phyloP scores from a whole-genome alignment of 352 stramenopile species.

The Globisporangium parvum region DNA sequence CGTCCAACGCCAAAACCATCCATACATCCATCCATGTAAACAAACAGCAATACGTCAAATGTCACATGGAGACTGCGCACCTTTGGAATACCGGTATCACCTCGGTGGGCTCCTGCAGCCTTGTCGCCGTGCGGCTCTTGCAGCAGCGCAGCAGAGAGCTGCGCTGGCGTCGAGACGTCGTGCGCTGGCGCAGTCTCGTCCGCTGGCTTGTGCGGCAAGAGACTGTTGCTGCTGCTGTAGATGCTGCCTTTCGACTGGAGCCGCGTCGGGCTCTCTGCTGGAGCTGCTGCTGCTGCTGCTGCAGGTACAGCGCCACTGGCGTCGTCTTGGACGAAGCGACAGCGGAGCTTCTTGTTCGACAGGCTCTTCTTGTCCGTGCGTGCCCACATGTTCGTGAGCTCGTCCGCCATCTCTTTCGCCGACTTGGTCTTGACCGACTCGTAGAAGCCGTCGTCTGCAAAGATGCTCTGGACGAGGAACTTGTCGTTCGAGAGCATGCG shows the following conservation, averaged over 20 bases:
- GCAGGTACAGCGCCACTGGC: background rate
- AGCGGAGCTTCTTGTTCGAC: slow-evolving; percentile 87
- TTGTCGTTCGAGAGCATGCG: slow-evolving; percentile 86
- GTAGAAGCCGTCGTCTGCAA: slow-evolving; percentile 81
- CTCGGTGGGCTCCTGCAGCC: background rate
- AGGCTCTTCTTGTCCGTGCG: slow-evolving; percentile 72
- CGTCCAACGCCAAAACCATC: background rate
- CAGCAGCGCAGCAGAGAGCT: slow-evolving; percentile 58
- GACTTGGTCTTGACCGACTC: slow-evolving; percentile 83
- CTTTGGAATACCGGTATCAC: slow-evolving; percentile 6
- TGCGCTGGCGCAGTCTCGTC: slow-evolving; percentile 24
- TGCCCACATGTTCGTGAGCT: slow-evolving; percentile 84
- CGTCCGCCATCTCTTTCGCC: slow-evolving; percentile 84
- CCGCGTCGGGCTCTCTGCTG: slow-evolving; percentile 9
- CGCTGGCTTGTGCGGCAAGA: slow-evolving; percentile 10
- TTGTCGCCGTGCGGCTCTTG: slow-evolving; percentile 24
- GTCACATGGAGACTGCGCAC: slow-evolving; percentile 6
- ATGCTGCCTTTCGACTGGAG: slow-evolving; percentile 19
- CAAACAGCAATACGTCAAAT: background rate
- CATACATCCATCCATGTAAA: too few species aligned
- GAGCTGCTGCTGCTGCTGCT: slow-evolving; percentile 1
- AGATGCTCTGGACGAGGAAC: slow-evolving; percentile 86
- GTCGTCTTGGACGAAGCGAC: slow-evolving; percentile 68
- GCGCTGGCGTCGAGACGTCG: slow-evolving; percentile 35
- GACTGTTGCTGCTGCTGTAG: slow-evolving; percentile 22